Evolutionary conservation across 192 early-diverging fungal species (phyloP), one percentile per base, ranked within the genome.

Genomic region (Coemansia sp.): DNA sequence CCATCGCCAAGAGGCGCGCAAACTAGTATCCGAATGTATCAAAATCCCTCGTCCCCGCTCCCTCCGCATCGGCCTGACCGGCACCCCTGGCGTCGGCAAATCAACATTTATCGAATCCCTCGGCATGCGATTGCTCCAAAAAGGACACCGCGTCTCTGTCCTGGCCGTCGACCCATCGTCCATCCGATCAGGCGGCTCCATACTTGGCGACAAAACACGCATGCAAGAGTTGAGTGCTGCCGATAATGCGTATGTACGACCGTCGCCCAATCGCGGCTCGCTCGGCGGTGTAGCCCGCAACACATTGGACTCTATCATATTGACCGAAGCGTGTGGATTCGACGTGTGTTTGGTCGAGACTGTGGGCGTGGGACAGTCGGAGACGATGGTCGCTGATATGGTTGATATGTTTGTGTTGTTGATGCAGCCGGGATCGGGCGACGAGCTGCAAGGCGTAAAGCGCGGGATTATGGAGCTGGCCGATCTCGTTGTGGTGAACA

Each of bases 371-470:
- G 92, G 92, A 14, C 92, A 94, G 68, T 89, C 87, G 2, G 92
- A 94, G 68, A 91, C 87, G 5, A 92, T 92, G 87, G 90, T 94
- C 4, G 75, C 90, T 6, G 92, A 93, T 20, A 92, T 94, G 87
- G 90, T 91, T 19, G 92, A 94, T 65, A 90, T 93, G 87, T 92
- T 91, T 74, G 84, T 90, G 8, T 72, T 93, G 3, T 74, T 93
- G 31, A 86, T 93, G 31, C 87, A 89, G 38, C 91, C 92, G 7
- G 91, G 86, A 17, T 90, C 86, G 7, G 92, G 92, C 48, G 92
- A 94, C 74, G 92, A 94, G 68, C 81, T 94, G 51, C 92, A 94
- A 84, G 92, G 92, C 7, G 85, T 94, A 72, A 94, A 94, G 78
- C 89, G 90, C 62, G 92, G 92, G 2, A 93, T 94, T 34, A 87